These are phyloP conservation scores for Simplicillium sp. DNA, from an alignment of 2,329 filamentous ascomycete species.

Conservation along the genomic window DNA sequence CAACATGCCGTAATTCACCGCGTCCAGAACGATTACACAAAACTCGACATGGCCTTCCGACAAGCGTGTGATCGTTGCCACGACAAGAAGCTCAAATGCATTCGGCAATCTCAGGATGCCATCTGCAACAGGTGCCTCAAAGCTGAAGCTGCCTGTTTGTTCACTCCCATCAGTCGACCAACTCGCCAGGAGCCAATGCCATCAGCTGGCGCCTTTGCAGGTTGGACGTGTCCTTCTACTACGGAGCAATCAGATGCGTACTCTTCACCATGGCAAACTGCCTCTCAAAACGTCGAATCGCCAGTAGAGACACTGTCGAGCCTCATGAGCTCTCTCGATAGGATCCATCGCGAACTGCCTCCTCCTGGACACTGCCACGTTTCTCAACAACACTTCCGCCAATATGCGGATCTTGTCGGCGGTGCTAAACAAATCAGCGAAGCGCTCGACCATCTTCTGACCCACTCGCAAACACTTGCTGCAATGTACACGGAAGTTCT, in stretches of 20 bases:
- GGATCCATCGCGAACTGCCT: constrained; percentile 9
- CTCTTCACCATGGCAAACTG: not conserved
- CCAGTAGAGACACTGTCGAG: constrained; percentile 10
- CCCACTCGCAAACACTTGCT: not conserved
- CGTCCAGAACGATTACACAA: too few species aligned
- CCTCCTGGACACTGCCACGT: constrained; percentile 9
- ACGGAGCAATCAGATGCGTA: not conserved
- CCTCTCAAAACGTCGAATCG: constrained; percentile 2
- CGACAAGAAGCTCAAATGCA: constrained; percentile 35
- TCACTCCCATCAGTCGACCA: constrained; percentile 26
- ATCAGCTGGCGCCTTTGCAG: not conserved
- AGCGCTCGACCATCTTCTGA: constrained; percentile 10
- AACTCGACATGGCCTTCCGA: constrained; percentile 13
- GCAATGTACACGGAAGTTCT: not conserved
- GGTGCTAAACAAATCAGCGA: constrained; percentile 11
- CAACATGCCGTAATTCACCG: too few species aligned
- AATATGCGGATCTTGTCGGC: constrained; percentile 13
- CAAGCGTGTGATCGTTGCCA: constrained; percentile 35
- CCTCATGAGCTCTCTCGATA: constrained; percentile 14
- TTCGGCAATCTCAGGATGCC: constrained; percentile 23
- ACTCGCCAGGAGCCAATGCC: constrained; percentile 4
- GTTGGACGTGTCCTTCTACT: not conserved
- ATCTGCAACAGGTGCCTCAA: constrained; percentile 31
- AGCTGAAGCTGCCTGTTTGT: constrained; percentile 28
- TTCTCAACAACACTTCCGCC: constrained; percentile 13